Evolutionary conservation across 208 protist genomes (phyloP), one percentile per base, ranked within the genome.

Genomic region (Leishmania lainsoni): DNA sequence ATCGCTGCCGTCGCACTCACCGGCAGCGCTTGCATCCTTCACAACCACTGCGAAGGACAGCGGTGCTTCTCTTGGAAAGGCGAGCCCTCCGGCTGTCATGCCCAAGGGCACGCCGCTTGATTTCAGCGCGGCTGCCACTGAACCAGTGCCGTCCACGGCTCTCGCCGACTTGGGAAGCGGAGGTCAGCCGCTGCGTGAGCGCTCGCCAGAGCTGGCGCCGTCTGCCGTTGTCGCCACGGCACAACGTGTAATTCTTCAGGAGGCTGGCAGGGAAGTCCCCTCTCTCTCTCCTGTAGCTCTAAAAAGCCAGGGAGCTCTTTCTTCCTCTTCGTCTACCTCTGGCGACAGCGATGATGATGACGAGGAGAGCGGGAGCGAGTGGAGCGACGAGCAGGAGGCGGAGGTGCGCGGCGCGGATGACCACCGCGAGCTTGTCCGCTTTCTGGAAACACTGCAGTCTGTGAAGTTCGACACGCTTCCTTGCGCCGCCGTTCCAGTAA

Each of bases 391-490:
- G 10, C 77, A 81, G 75, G 71, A 82, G 61, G 20, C 51, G 59
- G 69, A 68, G 3, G n/a, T 76, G 48, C n/a, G n/a, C 58, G 81
- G 80, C 65, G 20, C 73, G 4, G 59, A 65, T 32, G 77, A 80
- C 39, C 84, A 90, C 80, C 76, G 75, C 32, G 86, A 90, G 54
- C 83, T 93, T 32, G 89, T 92, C 6, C 63, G 61, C 45, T 91
- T 93, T 58, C 63, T 94, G n/a, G 84, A 91, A 56, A 71, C 78
- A n/a, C 73, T 93, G 70, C 86, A 90, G 69, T 81, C 81, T 1
- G 83, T 87, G 49, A 79, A 83, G 63, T 85, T 86, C 29, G 89
- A 94, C 32, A 66, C 84, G 42, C 89, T 93, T 2, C 88, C 91
- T 0, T 72, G 78, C 51, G 89, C 91, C 0, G 74, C 79, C 0